Percentiles rank a stretch among this genome's conserved stretches.
Conservation (phyloP, 106 monocot genomes). For the Dendrobium huoshanense region DNA sequence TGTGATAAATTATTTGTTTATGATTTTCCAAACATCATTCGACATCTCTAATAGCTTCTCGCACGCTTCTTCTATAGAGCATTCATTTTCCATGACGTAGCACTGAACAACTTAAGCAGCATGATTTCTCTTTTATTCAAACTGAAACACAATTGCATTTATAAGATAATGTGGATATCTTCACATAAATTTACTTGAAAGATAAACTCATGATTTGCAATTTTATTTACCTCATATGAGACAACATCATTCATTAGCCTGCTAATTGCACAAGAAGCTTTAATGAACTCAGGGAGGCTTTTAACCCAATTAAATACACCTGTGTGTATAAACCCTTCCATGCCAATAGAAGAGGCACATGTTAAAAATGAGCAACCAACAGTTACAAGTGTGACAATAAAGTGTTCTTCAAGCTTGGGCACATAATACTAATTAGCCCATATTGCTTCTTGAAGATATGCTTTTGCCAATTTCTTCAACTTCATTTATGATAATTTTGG, state of each 20-base stretch:
- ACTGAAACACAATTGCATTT: not conserved
- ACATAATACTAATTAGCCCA: not conserved
- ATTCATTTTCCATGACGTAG: not conserved
- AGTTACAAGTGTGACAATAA: not conserved
- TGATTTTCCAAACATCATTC: not conserved
- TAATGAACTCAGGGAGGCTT: not conserved
- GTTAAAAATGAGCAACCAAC: not conserved
- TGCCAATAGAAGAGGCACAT: conserved; percentile 2
- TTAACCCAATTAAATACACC: not conserved
- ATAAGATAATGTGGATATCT: not conserved
- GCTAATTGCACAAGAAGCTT: not conserved
- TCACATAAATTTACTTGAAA: not conserved
- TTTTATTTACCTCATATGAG: not conserved
- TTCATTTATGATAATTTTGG: not conserved
- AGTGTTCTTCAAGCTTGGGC: not conserved
- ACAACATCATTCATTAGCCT: not conserved
- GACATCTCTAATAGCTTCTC: not conserved
- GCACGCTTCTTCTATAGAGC: conserved; percentile 1
- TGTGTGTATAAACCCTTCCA: not conserved
- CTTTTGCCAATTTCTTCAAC: not conserved
- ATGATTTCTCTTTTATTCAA: not conserved
- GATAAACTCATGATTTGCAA: not conserved
- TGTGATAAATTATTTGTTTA: not conserved
- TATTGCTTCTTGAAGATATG: not conserved
- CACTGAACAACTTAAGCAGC: not conserved